Evolutionary conservation across 2,329 filamentous ascomycete species (phyloP), one percentile per base, ranked within the genome.

Genomic region (Phialemonium atrogriseum): DNA sequence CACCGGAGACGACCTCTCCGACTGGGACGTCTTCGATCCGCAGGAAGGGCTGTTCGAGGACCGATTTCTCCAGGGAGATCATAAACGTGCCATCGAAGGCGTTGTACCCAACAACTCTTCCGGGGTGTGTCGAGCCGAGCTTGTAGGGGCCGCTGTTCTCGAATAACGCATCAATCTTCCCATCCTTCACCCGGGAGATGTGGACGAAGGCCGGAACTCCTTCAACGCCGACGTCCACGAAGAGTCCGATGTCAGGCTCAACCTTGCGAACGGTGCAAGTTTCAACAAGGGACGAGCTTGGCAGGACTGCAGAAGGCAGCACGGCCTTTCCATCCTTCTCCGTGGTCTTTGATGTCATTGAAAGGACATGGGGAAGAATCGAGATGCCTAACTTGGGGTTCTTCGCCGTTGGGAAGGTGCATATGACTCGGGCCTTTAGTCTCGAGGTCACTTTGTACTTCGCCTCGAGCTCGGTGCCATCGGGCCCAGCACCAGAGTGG

Each of bases 151-250:
- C 91, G 12, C 77, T 78, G 4, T 76, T 68, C 41, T 85, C 76
- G 10, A 84, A 84, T 5, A 98, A 66, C 2, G 74, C 75, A 41
- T 96, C 91, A 32, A 95, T 73, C 54, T 91, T 94, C 44, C 81
- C 80, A 53, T 98, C 89, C 37, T 89, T 83, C 39, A 98, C 73
- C 41, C 84, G 77, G 1, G 91, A 98, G 42, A 98, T 93, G 55
- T 98, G 91, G 14, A 93, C 87, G 49, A 95, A 98, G 8, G 85
- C 85, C n/a, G 74, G 66, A 3, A 89, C 65, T 18, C 78, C 73
- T 24, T 72, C 64, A 5, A 80, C 59, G 3, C 78, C 79, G 16
- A 89, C 59, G 43, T 84, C 74, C 11, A 88, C 68, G 48, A 93
- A 94, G 3, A 95, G 66, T 32, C 91, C 93, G 38, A 89, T 73